phyloP scores from a whole-genome alignment of 352 stramenopile species.

The Phytophthora sp. region DNA sequence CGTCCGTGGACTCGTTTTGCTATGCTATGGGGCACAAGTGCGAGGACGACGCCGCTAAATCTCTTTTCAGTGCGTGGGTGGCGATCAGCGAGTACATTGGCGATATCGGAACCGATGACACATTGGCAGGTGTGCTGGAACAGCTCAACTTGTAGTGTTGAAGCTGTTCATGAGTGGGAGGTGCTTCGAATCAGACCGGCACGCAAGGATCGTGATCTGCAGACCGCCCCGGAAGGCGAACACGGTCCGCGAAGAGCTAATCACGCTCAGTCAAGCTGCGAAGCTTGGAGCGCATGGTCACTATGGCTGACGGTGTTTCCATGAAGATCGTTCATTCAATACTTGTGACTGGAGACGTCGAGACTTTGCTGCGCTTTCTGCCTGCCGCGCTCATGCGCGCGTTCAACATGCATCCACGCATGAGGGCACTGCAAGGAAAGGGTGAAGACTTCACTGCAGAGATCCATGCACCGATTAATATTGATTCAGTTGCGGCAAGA shows the following conservation, averaged over 20 bases:
- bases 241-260: too few relatives aligned
- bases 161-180: too few relatives aligned
- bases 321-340: slow-evolving; percentile 37
- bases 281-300: slow-evolving; percentile 32
- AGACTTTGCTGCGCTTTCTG: slow-evolving; percentile 23
- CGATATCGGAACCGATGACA: slow-evolving; percentile 10
- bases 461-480: slow-evolving; percentile 25
- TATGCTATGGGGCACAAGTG: slow-evolving; percentile 43
- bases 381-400: slow-evolving; percentile 31
- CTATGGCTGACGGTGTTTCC: slow-evolving; percentile 16
- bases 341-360: slow-evolving; percentile 13
- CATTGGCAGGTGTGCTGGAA: slow-evolving; percentile 23
- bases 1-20: slow-evolving; percentile 27
- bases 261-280: slow-evolving; percentile 26
- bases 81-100: slow-evolving; percentile 18
- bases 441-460: slow-evolving; percentile 28
- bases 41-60: slow-evolving; percentile 20
- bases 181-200: too few relatives aligned
- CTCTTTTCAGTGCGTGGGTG: slow-evolving; percentile 18
- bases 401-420: slow-evolving; percentile 50
- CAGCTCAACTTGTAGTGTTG: slow-evolving; percentile 8
- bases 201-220: too few relatives aligned
- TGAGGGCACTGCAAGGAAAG: slow-evolving; percentile 37
- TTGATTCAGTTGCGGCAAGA: slow-evolving; percentile 18
- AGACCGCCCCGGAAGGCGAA: too few relatives aligned